These are phyloP conservation scores for Pharus latifolius DNA, from an alignment of 176 grass and related monocot genomes.

Conservation along the genomic window DNA sequence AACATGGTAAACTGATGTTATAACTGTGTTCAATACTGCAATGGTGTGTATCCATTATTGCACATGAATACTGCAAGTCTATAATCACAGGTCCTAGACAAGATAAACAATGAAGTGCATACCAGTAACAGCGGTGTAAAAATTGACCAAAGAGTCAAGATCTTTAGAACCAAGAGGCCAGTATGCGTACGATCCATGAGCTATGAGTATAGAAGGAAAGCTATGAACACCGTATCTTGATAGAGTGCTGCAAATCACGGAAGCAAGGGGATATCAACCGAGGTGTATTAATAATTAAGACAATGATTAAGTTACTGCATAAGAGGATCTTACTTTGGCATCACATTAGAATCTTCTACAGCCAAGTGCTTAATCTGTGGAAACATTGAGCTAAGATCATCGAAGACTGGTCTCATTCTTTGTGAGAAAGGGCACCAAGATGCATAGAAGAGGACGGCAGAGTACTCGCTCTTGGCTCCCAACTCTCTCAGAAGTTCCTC, in stretches of 20 bases:
- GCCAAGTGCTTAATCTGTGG: constrained; percentile 72
- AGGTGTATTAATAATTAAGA: constrained; percentile 1
- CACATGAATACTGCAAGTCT: background rate
- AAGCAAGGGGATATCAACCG: constrained; percentile 12
- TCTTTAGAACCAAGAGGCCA: constrained; percentile 45
- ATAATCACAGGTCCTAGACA: background rate
- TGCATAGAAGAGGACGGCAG: constrained; percentile 62
- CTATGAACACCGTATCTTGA: constrained; percentile 66
- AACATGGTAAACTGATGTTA: too few relatives aligned
- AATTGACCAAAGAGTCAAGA: constrained; percentile 41
- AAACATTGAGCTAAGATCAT: constrained; percentile 84
- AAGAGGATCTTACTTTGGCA: constrained; percentile 37
- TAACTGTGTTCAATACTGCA: background rate
- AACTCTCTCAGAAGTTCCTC: constrained; percentile 33
- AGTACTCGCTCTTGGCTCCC: constrained; percentile 11
- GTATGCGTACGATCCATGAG: constrained; percentile 28
- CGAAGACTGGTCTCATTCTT: constrained; percentile 37
- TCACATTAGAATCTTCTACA: constrained; percentile 63
- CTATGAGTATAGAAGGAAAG: constrained; percentile 58
- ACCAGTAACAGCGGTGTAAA: constrained; percentile 72
- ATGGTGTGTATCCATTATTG: background rate
- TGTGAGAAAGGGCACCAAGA: constrained; percentile 88
- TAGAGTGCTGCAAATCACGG: constrained; percentile 41
- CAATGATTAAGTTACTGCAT: background rate
- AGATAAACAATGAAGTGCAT: background rate